These are phyloP conservation scores for Coprinellus micaceus DNA, from an alignment of 768 basidiomycete species.

Conservation along the genomic window DNA sequence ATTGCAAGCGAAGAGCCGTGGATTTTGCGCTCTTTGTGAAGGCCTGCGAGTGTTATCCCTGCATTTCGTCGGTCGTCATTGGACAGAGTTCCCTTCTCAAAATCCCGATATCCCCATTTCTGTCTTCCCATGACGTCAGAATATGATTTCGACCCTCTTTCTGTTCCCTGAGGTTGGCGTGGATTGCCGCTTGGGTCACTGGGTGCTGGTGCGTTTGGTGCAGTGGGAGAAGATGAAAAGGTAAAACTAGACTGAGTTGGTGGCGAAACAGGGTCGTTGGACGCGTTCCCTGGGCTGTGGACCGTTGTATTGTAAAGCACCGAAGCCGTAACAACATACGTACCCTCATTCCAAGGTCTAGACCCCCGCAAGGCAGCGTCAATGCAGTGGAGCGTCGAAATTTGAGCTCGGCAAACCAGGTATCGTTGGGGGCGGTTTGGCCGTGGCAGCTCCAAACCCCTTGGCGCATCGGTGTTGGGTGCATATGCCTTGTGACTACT, in stretches of 20 bases:
- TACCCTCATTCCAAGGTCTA: too few relatives aligned
- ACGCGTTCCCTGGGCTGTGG: neutral
- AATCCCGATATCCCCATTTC: neutral
- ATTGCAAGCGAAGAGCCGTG: too few relatives aligned
- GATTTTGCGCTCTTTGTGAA: too few relatives aligned
- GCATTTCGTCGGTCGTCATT: too few relatives aligned
- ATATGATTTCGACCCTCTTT: neutral
- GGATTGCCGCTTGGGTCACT: neutral
- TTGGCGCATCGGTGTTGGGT: neutral
- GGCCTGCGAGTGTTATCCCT: too few relatives aligned
- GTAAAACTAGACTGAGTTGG: neutral
- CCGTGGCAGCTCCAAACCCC: neutral
- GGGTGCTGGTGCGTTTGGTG: neutral
- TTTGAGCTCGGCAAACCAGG: neutral
- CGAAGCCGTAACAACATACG: too few relatives aligned
- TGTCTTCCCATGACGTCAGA: neutral
- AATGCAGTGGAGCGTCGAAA: neutral
- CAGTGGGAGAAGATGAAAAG: neutral
- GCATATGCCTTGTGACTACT: neutral
- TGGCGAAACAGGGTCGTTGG: neutral
- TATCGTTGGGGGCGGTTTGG: neutral
- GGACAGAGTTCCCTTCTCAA: too few relatives aligned
- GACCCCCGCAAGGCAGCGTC: neutral
- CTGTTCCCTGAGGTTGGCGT: neutral
- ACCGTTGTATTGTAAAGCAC: too few relatives aligned